phyloP scores from a whole-genome alignment of 495 filamentous ascomycete genomes.

The Physcia stellaris region DNA sequence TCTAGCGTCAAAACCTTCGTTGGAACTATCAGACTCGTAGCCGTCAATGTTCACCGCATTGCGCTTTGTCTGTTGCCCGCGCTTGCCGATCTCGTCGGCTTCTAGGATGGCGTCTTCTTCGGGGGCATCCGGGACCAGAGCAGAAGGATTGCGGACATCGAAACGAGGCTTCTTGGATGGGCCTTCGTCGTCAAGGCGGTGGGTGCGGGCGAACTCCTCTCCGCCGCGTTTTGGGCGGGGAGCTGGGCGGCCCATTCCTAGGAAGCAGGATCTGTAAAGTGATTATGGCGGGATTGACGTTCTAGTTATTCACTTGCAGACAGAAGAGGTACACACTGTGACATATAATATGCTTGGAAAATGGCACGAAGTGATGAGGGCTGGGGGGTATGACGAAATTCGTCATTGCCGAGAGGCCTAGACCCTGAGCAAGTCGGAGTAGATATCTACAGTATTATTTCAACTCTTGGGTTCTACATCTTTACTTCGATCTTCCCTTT shows the following conservation, averaged over 20 bases:
- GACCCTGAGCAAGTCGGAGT: too few relatives aligned
- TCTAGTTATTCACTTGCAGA: too few relatives aligned
- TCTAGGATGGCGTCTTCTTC: conserved; percentile 76
- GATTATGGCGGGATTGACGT: too few relatives aligned
- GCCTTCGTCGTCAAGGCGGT: conserved; percentile 44
- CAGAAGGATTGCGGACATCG: conserved; percentile 86
- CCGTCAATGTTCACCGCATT: conserved; percentile 91
- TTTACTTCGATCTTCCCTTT: too few relatives aligned
- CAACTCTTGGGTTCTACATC: too few relatives aligned
- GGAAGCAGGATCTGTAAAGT: too few relatives aligned
- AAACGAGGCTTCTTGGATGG: conserved; percentile 81
- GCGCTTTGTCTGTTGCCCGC: conserved; percentile 64
- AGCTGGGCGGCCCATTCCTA: conserved; percentile 43
- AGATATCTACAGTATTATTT: too few relatives aligned
- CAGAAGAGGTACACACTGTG: too few relatives aligned
- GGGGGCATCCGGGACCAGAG: conserved; percentile 61
- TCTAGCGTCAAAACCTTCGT: conserved; percentile 70
- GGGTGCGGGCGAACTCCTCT: conserved; percentile 62
- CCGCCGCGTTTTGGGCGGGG: conserved; percentile 70
- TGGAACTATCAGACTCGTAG: conserved; percentile 89
- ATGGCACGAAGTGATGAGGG: too few relatives aligned
- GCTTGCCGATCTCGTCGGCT: conserved; percentile 83
- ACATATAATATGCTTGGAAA: too few relatives aligned
- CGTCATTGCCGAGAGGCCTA: too few relatives aligned
- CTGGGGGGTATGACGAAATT: too few relatives aligned